These are phyloP conservation scores for Bidens hawaiensis DNA, from an alignment of 140 eudicot genomes.

Conservation along the genomic window DNA sequence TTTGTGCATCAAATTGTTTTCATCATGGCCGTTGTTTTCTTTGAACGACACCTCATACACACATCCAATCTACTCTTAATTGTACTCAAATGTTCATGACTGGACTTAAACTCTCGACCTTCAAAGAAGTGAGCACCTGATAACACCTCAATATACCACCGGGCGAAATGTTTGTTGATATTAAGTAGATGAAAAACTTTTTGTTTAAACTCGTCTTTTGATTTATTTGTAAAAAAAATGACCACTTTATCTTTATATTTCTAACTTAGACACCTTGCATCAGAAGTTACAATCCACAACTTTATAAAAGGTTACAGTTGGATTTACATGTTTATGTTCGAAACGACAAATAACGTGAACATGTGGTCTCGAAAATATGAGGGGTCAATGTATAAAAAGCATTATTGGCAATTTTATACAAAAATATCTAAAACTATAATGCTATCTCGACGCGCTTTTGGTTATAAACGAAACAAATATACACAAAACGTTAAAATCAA, in stretches of 20 bases:
- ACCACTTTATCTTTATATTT: too few relatives aligned
- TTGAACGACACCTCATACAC: too few relatives aligned
- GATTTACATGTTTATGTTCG: not conserved
- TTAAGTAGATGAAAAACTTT: not conserved
- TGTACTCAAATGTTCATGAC: too few relatives aligned
- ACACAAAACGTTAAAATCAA: not conserved
- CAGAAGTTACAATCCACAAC: not conserved
- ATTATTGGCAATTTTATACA: not conserved
- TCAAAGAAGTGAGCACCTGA: too few relatives aligned
- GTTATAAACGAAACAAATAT: too few relatives aligned
- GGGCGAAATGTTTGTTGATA: too few relatives aligned
- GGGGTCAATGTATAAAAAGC: not conserved
- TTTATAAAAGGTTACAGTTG: not conserved
- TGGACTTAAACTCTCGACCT: too few relatives aligned
- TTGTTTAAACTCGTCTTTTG: not conserved
- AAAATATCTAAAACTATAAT: not conserved
- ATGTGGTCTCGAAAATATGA: not conserved
- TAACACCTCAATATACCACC: too few relatives aligned
- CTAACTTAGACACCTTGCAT: not conserved
- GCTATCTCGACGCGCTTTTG: not conserved
- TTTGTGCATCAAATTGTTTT: not conserved
- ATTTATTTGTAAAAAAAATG: not conserved
- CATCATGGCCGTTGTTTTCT: too few relatives aligned
- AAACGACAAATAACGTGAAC: conserved; percentile 4
- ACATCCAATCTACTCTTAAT: too few relatives aligned